phyloP scores from a whole-genome alignment of 139 green algal species.

The Coelastrella sp. region DNA sequence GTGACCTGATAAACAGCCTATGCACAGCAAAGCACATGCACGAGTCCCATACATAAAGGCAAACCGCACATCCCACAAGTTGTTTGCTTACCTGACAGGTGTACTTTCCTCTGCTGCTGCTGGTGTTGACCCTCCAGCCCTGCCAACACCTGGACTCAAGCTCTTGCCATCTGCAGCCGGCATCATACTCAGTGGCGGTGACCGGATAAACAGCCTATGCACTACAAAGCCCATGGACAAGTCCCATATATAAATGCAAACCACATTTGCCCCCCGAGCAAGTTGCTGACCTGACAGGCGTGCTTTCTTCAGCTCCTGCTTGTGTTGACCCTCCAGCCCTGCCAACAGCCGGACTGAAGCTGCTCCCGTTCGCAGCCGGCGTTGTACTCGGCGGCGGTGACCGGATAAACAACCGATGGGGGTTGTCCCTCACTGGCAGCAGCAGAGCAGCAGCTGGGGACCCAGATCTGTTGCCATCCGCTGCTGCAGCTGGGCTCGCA shows the following conservation, averaged over 20 bases:
- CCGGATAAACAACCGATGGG: constrained; percentile 87
- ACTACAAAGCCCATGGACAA: too few species aligned
- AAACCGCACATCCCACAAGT: too few species aligned
- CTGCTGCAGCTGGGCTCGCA: constrained; percentile 22
- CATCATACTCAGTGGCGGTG: constrained; percentile 38
- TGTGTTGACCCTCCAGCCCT: not conserved
- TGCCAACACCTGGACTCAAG: not conserved
- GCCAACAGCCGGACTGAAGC: constrained; percentile 17
- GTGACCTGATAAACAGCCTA: too few species aligned
- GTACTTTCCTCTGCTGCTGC: constrained; percentile 19
- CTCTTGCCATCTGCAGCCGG: constrained; percentile 19
- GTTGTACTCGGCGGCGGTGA: constrained; percentile 67
- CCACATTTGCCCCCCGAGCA: too few species aligned
- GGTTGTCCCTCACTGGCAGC: constrained; percentile 84
- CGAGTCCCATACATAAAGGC: too few species aligned
- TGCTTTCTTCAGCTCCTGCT: constrained; percentile 13
- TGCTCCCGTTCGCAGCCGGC: constrained; percentile 16
- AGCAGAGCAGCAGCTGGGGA: constrained; percentile 41
- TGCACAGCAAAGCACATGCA: too few species aligned
- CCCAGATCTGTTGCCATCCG: constrained; percentile 4
- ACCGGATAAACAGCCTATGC: constrained; percentile 87
- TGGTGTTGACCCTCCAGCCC: not conserved
- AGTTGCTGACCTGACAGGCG: constrained; percentile 16
- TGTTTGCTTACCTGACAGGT: constrained; percentile 11
- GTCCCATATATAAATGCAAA: too few species aligned